Evolutionary conservation across 805 yeast species (phyloP), one percentile per base, ranked within the genome.

Genomic region (Barnettozyma populi): DNA sequence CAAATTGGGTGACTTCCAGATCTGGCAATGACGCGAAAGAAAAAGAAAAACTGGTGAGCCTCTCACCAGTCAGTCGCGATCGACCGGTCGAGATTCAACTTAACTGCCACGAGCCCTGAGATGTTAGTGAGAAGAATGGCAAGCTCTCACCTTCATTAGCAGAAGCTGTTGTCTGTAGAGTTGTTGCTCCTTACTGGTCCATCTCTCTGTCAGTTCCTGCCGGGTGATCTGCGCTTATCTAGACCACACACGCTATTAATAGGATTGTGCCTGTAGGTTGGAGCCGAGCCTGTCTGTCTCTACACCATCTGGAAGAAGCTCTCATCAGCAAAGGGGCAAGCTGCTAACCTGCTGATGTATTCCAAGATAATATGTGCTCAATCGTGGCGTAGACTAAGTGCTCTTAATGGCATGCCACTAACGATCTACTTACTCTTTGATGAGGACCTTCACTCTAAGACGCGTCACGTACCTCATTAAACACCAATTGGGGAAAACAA

Each of bases 21-120:
- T 34, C 31, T 32, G 36, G 50, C 19, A 47, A 47, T 39, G 44
- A 47, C 50, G 50, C 50, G 50, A 43, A 43, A 44, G 50, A 43
- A 43, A 44, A 36, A 39, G 25, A 39, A 39, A 39, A 35, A 5
- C 21, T 35, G 21, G 37, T 29, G 16, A 13, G 7, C 11, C 14
- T 11, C 32, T 4, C n/a, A 29, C n/a, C 32, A 29, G 32, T 7
- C 16, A 13, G 5, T 13, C 14, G 31, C 13, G 31, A 27, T 27
- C 13, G 13, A 27, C 10, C 32, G 16, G 5, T 11, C 32, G 32
- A 29, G 13, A 16, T 29, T 3, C n/a, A n/a, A n/a, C n/a, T n/a
- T n/a, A n/a, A n/a, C n/a, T n/a, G n/a, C n/a, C 32, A 14, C 13
- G 16, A 29, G 16, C 32, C 16, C n/a, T n/a, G n/a, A n/a, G n/a